These are phyloP conservation scores for Peniophora sp. DNA, from an alignment of 1,284 basidiomycete genomes.

Conservation along the genomic window DNA sequence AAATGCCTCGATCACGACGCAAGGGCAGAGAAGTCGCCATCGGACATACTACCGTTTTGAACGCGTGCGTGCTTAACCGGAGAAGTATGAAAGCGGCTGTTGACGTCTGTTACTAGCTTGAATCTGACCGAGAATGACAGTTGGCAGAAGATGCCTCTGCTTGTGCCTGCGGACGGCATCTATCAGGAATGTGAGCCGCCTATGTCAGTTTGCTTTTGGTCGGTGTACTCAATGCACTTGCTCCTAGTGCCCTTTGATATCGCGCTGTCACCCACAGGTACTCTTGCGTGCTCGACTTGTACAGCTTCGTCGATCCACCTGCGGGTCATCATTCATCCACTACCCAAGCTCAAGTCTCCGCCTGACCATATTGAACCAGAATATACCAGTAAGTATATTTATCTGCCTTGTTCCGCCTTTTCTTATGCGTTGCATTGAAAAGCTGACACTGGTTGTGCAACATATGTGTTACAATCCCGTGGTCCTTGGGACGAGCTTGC, in stretches of 20 bases:
- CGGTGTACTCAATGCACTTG: slow-evolving; percentile 1
- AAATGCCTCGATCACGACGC: slow-evolving; percentile 22
- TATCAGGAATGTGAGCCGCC: slow-evolving; percentile 1
- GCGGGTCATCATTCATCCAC: slow-evolving; percentile 35
- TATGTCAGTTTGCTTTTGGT: background rate
- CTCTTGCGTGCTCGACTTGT: slow-evolving; percentile 42
- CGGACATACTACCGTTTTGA: slow-evolving; percentile 44
- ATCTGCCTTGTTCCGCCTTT: background rate
- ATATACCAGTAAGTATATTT: background rate
- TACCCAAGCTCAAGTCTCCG: slow-evolving; percentile 37
- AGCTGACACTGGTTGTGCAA: slow-evolving; percentile 6
- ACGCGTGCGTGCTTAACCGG: slow-evolving; percentile 34
- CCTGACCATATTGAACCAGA: slow-evolving; percentile 13
- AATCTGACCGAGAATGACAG: slow-evolving; percentile 42
- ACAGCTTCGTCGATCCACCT: slow-evolving; percentile 28
- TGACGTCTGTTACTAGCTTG: slow-evolving; percentile 29
- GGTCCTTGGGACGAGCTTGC: slow-evolving; percentile 14
- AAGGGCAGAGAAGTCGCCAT: slow-evolving; percentile 33
- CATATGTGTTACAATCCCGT: background rate
- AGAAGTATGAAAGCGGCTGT: too few relatives aligned
- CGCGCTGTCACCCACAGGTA: slow-evolving; percentile 47
- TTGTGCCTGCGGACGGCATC: slow-evolving; percentile 25
- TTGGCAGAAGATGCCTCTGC: slow-evolving; percentile 41
- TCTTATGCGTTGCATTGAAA: background rate
- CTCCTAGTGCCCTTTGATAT: slow-evolving; percentile 40